Conservation (phyloP, 768 basidiomycete species). For the Mycena haematopus region DNA sequence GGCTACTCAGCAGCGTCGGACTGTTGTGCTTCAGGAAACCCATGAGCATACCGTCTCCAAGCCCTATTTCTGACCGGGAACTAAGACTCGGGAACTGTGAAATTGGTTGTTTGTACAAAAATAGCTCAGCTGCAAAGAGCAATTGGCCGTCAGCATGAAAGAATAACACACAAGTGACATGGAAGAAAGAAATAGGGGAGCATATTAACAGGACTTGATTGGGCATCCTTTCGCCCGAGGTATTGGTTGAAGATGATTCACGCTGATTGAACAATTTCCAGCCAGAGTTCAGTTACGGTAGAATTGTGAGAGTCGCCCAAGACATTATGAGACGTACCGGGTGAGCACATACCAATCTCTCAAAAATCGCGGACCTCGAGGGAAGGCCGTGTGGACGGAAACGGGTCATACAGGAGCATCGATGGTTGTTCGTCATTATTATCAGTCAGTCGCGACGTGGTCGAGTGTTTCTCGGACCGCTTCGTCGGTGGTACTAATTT, state of each 20-base stretch:
- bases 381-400: not conserved
- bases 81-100: too few species aligned
- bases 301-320: not conserved
- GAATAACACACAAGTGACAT: not conserved
- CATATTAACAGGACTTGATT: not conserved
- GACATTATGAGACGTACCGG: not conserved
- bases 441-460: not conserved
- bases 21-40: not conserved
- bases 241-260: too few species aligned
- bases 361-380: not conserved
- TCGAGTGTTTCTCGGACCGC: not conserved
- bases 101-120: not conserved
- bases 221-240: not conserved
- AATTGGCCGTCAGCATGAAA: conserved; percentile 2
- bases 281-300: too few species aligned
- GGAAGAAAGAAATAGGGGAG: not conserved
- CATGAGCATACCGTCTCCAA: not conserved
- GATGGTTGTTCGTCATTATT: not conserved
- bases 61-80: not conserved
- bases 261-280: too few species aligned
- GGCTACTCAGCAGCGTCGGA: not conserved
- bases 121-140: not conserved
- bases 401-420: not conserved
- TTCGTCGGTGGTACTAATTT: not conserved
- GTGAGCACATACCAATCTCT: not conserved